Evolutionary conservation across 2,329 filamentous ascomycete genomes (phyloP), one percentile per base, ranked within the genome.

Genomic region (Septoria petroselini): DNA sequence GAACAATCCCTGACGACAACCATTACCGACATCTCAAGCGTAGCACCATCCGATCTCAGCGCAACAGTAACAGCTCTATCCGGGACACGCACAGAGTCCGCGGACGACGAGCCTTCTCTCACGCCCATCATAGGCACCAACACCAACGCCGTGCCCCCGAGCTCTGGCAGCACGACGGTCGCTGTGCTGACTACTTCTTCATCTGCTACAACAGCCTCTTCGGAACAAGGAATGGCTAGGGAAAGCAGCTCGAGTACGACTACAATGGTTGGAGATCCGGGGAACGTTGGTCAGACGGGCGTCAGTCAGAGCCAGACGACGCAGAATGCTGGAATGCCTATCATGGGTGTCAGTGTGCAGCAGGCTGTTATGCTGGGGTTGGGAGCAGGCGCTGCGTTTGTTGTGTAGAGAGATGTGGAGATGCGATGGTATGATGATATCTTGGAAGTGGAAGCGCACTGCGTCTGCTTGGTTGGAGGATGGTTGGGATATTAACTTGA

Each of bases 321-420:
- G 7, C 34, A 27, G 31, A 25, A 17, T 45, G 41, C 29, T 29
- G 35, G 15, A 5, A 38, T 38, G 18, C 14, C n/a, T 21, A n/a
- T 30, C 17, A 41, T 14, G 3, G 43, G 8, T 18, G 21, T 43
- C 15, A 19, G 33, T 7, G 18, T 30, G 25, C 30, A 40, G 39
- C 50, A 52, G 39, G 43, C 33, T 12, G 14, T 52, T 7, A 43
- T 52, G 25, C n/a, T 52, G 31, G 50, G 50, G 1, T 14, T 52
- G 38, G 50, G 50, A 3, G 38, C 41, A 31, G 50, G 38, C 4
- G 50, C 43, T 33, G 50, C 31, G 14, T 25, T 41, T 15, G 19
- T 29, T 19, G n/a, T 25, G 11, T 27, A 27, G 19, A 21, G 7
- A 19, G 17, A 25, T 18, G 35, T 6, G n/a, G n/a, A n/a, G n/a